Conservation (phyloP, 208 protist species). For the Spongospora subterranea region DNA sequence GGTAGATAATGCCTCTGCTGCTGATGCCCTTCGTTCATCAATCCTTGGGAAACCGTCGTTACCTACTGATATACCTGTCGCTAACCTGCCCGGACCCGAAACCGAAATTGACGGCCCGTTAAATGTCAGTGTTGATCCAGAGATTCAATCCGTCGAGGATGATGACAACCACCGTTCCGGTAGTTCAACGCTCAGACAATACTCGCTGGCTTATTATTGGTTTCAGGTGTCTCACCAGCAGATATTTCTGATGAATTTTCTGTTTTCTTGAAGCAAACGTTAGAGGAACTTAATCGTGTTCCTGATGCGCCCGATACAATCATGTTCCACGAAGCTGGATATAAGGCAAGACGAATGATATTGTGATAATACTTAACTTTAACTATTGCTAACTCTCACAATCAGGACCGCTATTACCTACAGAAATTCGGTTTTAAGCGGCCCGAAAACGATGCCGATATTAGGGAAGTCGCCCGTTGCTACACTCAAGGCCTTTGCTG, state of each 20-base stretch:
- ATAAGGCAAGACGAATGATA: too few species aligned
- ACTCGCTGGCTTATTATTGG: background rate
- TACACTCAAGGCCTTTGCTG: slow-evolving; percentile 78
- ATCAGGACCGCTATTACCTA: slow-evolving; percentile 33
- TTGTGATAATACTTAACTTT: background rate
- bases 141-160: background rate
- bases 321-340: background rate
- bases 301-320: slow-evolving; percentile 14
- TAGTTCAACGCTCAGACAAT: background rate
- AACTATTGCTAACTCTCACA: background rate
- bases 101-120: background rate
- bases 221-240: background rate
- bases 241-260: background rate
- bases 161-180: background rate
- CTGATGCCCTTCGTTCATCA: background rate
- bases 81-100: background rate
- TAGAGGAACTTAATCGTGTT: slow-evolving; percentile 17
- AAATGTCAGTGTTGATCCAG: background rate
- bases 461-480: slow-evolving; percentile 66
- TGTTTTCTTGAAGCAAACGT: background rate
- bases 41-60: background rate
- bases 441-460: background rate
- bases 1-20: background rate
- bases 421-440: background rate
- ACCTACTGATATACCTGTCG: background rate